phyloP scores from a whole-genome alignment of 2,329 filamentous ascomycete genomes.

The Camptophora hylomeconis region DNA sequence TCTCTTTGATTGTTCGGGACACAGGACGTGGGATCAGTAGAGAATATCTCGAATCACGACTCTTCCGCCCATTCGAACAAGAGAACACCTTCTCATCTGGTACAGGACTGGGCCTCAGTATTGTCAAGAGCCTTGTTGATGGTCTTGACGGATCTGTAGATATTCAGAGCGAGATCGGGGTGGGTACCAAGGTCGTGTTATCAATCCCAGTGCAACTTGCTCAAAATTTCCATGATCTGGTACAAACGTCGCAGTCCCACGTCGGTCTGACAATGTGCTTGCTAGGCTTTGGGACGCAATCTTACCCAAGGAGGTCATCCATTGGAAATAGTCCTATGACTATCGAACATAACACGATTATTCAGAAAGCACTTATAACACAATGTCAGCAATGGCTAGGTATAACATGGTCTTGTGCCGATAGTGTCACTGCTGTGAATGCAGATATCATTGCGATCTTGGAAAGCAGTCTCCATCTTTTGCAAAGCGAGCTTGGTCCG shows the following conservation, averaged over 20 bases:
- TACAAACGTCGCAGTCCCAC: constrained; percentile 1
- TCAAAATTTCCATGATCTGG: background rate
- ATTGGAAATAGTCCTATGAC: too few species aligned
- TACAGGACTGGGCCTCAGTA: constrained; percentile 50
- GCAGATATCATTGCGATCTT: too few species aligned
- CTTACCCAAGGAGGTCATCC: too few species aligned
- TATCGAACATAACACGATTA: too few species aligned
- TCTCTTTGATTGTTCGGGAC: constrained; percentile 39
- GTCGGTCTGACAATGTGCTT: constrained; percentile 1
- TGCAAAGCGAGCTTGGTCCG: too few species aligned
- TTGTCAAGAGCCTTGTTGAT: constrained; percentile 45
- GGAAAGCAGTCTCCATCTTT: too few species aligned
- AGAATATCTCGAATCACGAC: constrained; percentile 43
- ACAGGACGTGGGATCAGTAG: constrained; percentile 50
- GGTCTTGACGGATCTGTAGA: constrained; percentile 44
- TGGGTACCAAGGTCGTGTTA: constrained; percentile 10
- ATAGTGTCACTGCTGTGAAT: too few species aligned
- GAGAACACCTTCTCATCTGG: constrained; percentile 47
- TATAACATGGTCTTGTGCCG: too few species aligned
- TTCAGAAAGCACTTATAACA: too few species aligned
- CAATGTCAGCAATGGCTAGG: too few species aligned
- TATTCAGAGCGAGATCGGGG: constrained; percentile 25
- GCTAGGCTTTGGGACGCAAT: too few species aligned
- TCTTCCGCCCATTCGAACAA: constrained; percentile 51
- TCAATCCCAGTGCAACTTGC: constrained; percentile 17